Evolutionary conservation across 2,329 filamentous ascomycete genomes (phyloP).

Genomic region (Monilinia polystroma): DNA sequence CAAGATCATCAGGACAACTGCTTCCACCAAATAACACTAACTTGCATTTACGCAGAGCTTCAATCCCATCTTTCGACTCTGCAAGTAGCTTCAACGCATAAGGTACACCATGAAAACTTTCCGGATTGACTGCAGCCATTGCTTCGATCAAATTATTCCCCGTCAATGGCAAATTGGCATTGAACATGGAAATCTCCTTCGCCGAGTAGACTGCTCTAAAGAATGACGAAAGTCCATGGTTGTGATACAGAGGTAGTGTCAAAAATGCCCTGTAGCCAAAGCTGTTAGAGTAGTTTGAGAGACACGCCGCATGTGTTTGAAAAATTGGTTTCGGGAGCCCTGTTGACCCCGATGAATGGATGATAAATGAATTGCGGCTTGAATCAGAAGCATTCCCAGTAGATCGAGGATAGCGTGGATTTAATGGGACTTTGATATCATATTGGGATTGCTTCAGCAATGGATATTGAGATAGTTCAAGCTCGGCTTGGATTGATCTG

Average conservation of each 20-base stretch:
- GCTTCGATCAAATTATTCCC: conserved; percentile 48
- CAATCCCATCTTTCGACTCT: conserved; percentile 56
- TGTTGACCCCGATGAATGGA: conserved; percentile 49
- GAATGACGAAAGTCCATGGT: conserved; percentile 56
- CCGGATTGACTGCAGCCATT: conserved; percentile 46
- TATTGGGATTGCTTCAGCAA: conserved; percentile 26
- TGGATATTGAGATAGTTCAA: conserved; percentile 33
- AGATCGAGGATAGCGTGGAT: conserved; percentile 24
- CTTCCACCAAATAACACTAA: conserved; percentile 58
- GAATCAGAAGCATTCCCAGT: conserved; percentile 22
- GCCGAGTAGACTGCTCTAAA: conserved; percentile 53
- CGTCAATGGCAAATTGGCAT: conserved; percentile 55
- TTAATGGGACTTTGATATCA: conserved; percentile 23
- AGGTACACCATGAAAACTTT: conserved; percentile 61
- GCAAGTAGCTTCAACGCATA: conserved; percentile 63
- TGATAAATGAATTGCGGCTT: conserved; percentile 34
- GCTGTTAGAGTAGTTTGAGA: conserved; percentile 40
- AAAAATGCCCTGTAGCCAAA: conserved; percentile 45
- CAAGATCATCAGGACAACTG: conserved; percentile 58
- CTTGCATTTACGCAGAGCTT: conserved; percentile 47
- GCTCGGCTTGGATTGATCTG: conserved; percentile 22
- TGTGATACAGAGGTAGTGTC: conserved; percentile 59
- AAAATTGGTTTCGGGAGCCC: conserved; percentile 61
- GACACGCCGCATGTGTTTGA: conserved; percentile 45
- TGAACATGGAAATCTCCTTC: conserved; percentile 54